Evolutionary conservation across 2,329 filamentous ascomycete species (phyloP), one percentile per base, ranked within the genome.

Genomic region (Cytospora leucostoma): DNA sequence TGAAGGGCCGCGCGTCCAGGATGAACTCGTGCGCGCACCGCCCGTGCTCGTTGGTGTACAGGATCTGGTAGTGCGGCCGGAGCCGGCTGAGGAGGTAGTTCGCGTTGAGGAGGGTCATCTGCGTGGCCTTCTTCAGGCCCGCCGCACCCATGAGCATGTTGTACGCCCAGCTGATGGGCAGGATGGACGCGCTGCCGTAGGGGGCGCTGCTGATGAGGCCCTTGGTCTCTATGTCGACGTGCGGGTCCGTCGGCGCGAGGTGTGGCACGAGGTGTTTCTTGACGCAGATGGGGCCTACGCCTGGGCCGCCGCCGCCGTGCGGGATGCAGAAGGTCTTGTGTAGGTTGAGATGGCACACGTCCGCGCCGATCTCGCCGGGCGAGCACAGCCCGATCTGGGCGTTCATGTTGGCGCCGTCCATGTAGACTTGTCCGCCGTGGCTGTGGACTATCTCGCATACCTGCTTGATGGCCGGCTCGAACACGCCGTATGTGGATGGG

Each of bases 241-340:
- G n/a, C 40, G 68, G 66, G 15, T 68, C 56, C 49, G 65, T 73
- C 19, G 84, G 86, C 5, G 93, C 92, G 15, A 97, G 83, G 81
- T 88, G 93, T 7, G 87, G 86, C 7, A 84, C 78, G 56, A 98
- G 86, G 71, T 96, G 91, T 65, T 87, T 79, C 74, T 93, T 95
- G 61, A 97, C 94, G 73, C 93, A 93, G 69, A 98, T 96, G 59
- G 94, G 94, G 2, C 94, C 94, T 44, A 97, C 92, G 71, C 94
- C 94, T 11, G 94, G 94, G 17, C 94, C 94, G 68, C 94, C 94
- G 67, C 94, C 94, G 61, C 94, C 94, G 77, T 98, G 94, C 54
- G 94, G 94, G 71, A 98, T 98, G 75, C 94, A 98, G 82, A 98
- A 98, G 3, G 94, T 98, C 85, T 98, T 98, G 86, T 98, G 94